A percentile compares a stretch with the other conserved stretches of the same genome.
These are phyloP conservation scores for Naganishia vaughanmartiniae DNA, from an alignment of 768 basidiomycete genomes.

Conservation along the genomic window DNA sequence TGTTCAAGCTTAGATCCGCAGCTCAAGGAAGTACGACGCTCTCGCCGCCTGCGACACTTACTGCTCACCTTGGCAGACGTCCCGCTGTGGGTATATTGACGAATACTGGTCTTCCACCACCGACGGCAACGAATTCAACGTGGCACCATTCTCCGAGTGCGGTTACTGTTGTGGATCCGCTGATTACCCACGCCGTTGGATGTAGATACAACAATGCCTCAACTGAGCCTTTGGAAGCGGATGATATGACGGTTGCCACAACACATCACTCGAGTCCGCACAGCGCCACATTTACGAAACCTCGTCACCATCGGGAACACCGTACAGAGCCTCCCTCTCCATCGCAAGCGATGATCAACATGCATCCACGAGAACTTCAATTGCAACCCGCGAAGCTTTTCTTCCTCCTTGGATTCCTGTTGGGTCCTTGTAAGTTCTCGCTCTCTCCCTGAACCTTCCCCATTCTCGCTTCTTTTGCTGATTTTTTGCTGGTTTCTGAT, in stretches of 20 bases:
- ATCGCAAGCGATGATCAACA: constrained; percentile 17
- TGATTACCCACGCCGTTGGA: background rate
- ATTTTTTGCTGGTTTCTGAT: too few species aligned
- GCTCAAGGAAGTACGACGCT: background rate
- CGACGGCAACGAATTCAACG: background rate
- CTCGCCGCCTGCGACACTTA: background rate
- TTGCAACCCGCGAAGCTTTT: constrained; percentile 31
- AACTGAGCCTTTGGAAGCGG: constrained; percentile 1
- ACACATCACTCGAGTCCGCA: background rate
- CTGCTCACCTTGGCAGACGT: constrained; percentile 8
- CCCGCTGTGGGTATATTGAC: constrained; percentile 24
- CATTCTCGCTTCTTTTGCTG: too few species aligned
- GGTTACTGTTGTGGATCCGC: background rate
- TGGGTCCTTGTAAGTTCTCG: constrained; percentile 34
- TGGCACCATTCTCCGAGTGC: constrained; percentile 16
- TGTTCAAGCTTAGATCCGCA: constrained; percentile 11
- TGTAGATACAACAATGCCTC: background rate
- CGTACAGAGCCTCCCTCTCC: background rate
- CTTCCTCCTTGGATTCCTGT: constrained; percentile 34
- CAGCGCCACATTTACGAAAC: background rate
- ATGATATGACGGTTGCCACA: background rate
- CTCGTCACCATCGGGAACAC: background rate
- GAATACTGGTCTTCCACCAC: constrained; percentile 4
- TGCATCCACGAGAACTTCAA: constrained; percentile 22
- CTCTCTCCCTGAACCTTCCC: background rate